Percentiles rank a stretch among this genome's conserved stretches.
Conservation (phyloP, 1,284 basidiomycete species). For the Fomitopsis schrenkii region DNA sequence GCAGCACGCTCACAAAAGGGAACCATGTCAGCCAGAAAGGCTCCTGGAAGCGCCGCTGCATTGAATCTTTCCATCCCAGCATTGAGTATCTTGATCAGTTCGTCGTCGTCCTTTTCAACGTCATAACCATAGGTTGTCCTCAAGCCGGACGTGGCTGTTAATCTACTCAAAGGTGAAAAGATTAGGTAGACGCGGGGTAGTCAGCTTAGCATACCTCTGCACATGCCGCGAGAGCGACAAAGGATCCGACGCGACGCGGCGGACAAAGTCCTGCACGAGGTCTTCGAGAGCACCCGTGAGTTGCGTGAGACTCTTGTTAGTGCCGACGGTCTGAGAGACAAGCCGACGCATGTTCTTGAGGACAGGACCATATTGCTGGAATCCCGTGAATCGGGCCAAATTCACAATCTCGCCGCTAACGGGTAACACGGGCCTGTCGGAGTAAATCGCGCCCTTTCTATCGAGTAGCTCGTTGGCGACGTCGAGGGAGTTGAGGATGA, state of each 20-base stretch:
- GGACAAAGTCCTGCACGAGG: conserved; percentile 20
- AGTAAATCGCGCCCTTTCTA: conserved; percentile 63
- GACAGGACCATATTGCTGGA: conserved; percentile 57
- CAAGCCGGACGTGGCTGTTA: conserved; percentile 29
- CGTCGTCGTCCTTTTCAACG: conserved; percentile 26
- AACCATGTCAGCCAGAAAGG: conserved; percentile 29
- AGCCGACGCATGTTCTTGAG: conserved; percentile 56
- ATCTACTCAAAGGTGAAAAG: conserved; percentile 16
- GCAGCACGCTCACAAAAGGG: conserved; percentile 22
- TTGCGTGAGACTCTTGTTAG: conserved; percentile 20
- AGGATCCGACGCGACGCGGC: conserved; percentile 15
- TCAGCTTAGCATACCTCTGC: conserved; percentile 15
- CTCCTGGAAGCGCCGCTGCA: conserved; percentile 21
- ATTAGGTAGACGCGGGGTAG: background rate
- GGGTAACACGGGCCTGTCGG: conserved; percentile 50
- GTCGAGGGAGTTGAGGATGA: conserved; percentile 55
- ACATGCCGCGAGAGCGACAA: conserved; percentile 18
- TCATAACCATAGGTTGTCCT: conserved; percentile 33
- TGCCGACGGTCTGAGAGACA: conserved; percentile 23
- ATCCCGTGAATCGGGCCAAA: conserved; percentile 59
- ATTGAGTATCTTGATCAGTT: conserved; percentile 28
- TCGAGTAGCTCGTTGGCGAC: conserved; percentile 58
- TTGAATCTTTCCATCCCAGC: conserved; percentile 26
- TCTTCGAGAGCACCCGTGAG: conserved; percentile 21
- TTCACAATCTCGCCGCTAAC: conserved; percentile 51